Evolutionary conservation across 306 rosid species (phyloP).

Genomic region (Adenanthera pavonina): DNA sequence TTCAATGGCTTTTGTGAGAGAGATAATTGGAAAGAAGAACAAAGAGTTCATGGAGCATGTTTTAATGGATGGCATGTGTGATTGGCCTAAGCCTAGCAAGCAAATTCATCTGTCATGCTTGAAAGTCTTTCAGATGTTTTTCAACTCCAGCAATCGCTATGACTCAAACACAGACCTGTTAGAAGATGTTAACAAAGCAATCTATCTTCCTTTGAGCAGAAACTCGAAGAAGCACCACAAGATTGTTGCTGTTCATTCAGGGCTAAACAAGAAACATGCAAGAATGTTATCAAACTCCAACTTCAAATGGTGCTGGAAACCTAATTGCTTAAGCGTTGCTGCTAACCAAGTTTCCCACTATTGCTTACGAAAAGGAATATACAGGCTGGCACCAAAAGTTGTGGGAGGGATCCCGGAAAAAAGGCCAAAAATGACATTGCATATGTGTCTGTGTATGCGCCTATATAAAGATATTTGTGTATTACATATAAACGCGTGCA

Average conservation of each 20-base stretch:
- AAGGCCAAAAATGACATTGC: background rate
- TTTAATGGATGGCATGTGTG: conserved; percentile 44
- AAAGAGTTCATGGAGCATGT: conserved; percentile 47
- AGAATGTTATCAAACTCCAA: background rate
- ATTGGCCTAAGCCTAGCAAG: conserved; percentile 42
- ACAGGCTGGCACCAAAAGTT: conserved; percentile 21
- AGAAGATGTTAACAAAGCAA: conserved; percentile 47
- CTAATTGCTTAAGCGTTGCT: background rate
- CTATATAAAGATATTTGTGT: too few relatives aligned
- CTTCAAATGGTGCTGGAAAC: background rate
- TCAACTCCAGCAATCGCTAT: conserved; percentile 40
- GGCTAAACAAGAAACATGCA: conserved; percentile 27
- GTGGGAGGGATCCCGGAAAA: conserved; percentile 27
- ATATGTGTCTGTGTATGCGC: background rate
- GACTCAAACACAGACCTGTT: conserved; percentile 51
- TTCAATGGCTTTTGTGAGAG: conserved; percentile 36
- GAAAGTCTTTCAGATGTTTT: conserved; percentile 60
- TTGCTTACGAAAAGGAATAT: conserved; percentile 12
- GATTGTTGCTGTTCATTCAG: conserved; percentile 18
- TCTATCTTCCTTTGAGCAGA: conserved; percentile 47
- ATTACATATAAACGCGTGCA: too few relatives aligned
- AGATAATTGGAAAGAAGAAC: conserved; percentile 37
- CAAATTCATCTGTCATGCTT: conserved; percentile 49
- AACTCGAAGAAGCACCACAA: background rate
- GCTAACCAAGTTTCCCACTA: background rate